Conservation (phyloP, 345 rosid genomes). For the Jatropha curcas region DNA sequence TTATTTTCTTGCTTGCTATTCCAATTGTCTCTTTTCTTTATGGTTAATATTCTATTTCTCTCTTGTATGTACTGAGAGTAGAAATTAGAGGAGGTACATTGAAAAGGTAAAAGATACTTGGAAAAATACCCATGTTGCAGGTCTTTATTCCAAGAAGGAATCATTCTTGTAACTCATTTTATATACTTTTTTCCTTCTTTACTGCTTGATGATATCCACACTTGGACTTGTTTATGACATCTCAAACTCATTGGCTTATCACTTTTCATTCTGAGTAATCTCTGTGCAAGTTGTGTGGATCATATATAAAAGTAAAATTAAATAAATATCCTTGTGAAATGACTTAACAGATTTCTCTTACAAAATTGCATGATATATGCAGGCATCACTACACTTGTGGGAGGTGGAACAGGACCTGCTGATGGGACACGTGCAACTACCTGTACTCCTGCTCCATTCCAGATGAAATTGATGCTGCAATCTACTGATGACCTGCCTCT, state of each 20-base stretch:
- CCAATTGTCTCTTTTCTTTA: background rate
- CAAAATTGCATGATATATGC: conserved; percentile 20
- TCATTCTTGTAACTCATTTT: background rate
- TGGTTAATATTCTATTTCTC: too few relatives aligned
- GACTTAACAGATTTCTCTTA: conserved; percentile 5
- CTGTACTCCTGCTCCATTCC: conserved; percentile 82
- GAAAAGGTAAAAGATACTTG: background rate
- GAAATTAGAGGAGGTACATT: background rate
- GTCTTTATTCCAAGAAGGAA: background rate
- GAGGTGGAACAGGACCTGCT: conserved; percentile 99
- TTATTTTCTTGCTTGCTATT: background rate
- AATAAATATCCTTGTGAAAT: conserved; percentile 6
- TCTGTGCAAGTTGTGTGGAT: background rate
- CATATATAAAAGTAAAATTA: background rate
- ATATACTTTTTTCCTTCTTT: background rate
- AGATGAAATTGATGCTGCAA: conserved; percentile 94
- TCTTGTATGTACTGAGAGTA: background rate
- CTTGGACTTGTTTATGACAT: background rate
- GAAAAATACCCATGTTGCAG: background rate
- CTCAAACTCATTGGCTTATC: background rate
- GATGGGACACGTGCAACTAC: conserved; percentile 96
- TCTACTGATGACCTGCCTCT: conserved; percentile 90
- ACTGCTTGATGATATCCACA: background rate
- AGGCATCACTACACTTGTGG: conserved; percentile 91
- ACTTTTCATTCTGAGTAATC: background rate